A percentile compares a stretch with the other conserved stretches of the same genome.
Conservation (phyloP, 2,329 filamentous ascomycete genomes). For the Pseudocercospora pini-densiflorae region DNA sequence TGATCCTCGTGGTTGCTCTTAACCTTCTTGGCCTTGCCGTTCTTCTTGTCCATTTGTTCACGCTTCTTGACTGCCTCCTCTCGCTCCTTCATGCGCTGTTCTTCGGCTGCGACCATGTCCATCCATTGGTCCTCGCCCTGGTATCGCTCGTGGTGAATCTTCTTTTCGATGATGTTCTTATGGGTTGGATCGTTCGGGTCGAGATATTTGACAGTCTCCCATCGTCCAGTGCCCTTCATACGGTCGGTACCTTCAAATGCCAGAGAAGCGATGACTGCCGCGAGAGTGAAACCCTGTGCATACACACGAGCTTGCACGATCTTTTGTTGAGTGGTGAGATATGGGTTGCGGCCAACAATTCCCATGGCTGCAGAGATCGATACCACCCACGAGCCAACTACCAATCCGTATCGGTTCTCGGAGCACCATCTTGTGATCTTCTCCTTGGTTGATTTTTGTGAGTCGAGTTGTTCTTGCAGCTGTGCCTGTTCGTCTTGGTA, state of each 20-base stretch:
- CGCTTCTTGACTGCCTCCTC: slow-evolving; percentile 35
- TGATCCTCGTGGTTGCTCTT: slow-evolving; percentile 19
- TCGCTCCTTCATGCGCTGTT: slow-evolving; percentile 62
- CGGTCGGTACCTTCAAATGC: slow-evolving; percentile 83
- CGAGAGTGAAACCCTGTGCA: slow-evolving; percentile 85
- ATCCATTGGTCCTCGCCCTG: slow-evolving; percentile 92
- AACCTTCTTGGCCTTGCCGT: slow-evolving; percentile 23
- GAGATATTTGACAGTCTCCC: slow-evolving; percentile 81
- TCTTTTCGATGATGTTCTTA: slow-evolving; percentile 83
- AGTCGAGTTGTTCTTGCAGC: slow-evolving; percentile 58
- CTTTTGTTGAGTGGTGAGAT: slow-evolving; percentile 78
- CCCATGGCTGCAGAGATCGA: slow-evolving; percentile 76
- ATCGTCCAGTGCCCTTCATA: slow-evolving; percentile 73
- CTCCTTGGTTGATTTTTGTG: slow-evolving; percentile 62
- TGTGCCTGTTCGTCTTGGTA: slow-evolving; percentile 69
- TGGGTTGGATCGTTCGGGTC: slow-evolving; percentile 83
- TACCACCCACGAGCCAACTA: slow-evolving; percentile 79
- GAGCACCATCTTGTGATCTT: slow-evolving; percentile 73
- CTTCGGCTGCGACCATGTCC: slow-evolving; percentile 84
- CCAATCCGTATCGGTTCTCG: slow-evolving; percentile 84
- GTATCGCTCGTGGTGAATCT: slow-evolving; percentile 84
- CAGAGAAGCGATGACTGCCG: slow-evolving; percentile 80
- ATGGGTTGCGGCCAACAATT: slow-evolving; percentile 77
- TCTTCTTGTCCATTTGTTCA: slow-evolving; percentile 24
- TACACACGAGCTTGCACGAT: slow-evolving; percentile 94